These are phyloP conservation scores for Cupressus sempervirens DNA, from an alignment of 75 land plant genomes.

Conservation along the genomic window DNA sequence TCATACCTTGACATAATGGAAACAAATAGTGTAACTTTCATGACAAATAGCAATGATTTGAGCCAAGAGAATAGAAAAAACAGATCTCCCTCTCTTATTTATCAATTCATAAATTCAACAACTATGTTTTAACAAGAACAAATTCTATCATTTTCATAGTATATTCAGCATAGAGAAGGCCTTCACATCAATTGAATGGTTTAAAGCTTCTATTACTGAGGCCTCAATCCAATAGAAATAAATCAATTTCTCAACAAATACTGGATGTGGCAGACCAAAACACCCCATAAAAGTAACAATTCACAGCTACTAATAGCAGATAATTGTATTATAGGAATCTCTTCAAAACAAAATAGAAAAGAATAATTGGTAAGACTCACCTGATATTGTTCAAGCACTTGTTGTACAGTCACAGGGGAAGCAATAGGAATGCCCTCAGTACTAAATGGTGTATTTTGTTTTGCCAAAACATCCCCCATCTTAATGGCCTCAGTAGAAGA, in stretches of 20 bases:
- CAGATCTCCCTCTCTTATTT: background rate
- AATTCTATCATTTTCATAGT: too few species aligned
- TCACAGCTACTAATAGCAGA: background rate
- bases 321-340: background rate
- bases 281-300: background rate
- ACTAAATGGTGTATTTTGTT: slow-evolving; percentile 68
- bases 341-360: background rate
- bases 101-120: background rate
- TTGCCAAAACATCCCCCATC: slow-evolving; percentile 64
- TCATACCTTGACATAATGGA: background rate
- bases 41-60: background rate
- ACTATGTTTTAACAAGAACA: background rate
- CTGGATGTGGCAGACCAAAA: background rate
- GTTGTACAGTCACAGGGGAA: slow-evolving; percentile 46
- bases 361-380: slow-evolving; percentile 25
- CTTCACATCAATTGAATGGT: background rate
- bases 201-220: background rate
- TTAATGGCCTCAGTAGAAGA: slow-evolving; percentile 65
- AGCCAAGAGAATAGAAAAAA: too few species aligned
- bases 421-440: slow-evolving; percentile 32
- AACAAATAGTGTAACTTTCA: background rate
- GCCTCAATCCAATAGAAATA: background rate
- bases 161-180: background rate
- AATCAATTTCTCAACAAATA: background rate
- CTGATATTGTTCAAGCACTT: slow-evolving; percentile 77